These are phyloP conservation scores for Globisporangium irregulare DNA, from an alignment of 352 stramenopile species.

Conservation along the genomic window DNA sequence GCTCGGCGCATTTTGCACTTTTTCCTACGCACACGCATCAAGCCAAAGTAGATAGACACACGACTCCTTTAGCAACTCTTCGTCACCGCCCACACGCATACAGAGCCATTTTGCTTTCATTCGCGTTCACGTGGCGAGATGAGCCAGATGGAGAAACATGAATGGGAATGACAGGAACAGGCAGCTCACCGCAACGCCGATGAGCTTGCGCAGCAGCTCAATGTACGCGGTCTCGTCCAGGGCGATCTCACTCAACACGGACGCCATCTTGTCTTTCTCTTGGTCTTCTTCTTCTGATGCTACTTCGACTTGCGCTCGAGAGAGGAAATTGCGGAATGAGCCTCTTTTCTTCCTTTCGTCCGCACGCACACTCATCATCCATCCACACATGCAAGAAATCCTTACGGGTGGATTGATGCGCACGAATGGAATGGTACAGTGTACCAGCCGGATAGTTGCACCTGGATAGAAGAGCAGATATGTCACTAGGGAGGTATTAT, in stretches of 20 bases:
- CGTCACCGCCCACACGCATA: background rate
- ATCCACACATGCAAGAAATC: background rate
- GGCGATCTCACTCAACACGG: conserved; percentile 32
- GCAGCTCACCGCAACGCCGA: conserved; percentile 62
- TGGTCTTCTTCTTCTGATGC: conserved; percentile 3
- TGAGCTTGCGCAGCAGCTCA: conserved; percentile 82
- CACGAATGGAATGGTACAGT: background rate
- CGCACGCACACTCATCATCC: conserved; percentile 4
- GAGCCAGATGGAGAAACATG: background rate
- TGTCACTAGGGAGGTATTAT: background rate
- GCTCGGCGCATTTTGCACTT: conserved; percentile 65
- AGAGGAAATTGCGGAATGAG: conserved; percentile 12
- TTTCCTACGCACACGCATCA: conserved; percentile 30
- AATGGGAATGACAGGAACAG: conserved; percentile 6
- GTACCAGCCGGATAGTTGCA: background rate
- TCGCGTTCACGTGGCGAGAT: background rate
- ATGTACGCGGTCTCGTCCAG: conserved; percentile 83
- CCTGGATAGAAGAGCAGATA: background rate
- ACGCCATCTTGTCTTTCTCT: conserved; percentile 20
- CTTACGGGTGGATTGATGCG: background rate
- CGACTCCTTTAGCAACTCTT: background rate
- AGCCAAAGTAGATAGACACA: background rate
- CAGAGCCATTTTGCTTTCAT: background rate
- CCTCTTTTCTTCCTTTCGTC: background rate
- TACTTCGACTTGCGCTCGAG: background rate